Conservation (phyloP, 2,329 filamentous ascomycete species). For the Dactylellina leptospora region DNA sequence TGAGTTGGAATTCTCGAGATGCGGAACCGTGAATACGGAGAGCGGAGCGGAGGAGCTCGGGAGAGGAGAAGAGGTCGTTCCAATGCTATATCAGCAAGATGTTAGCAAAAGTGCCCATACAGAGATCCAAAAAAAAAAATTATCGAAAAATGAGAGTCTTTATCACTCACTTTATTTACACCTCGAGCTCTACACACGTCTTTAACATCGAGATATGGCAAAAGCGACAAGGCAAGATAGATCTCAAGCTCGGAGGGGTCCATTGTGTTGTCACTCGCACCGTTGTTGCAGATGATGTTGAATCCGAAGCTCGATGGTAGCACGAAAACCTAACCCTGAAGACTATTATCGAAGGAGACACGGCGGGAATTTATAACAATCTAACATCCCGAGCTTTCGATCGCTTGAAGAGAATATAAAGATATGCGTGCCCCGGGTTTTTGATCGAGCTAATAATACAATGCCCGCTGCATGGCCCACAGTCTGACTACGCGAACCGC, state of each 20-base stretch:
- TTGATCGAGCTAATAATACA: no score
- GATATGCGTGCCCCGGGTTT: background rate
- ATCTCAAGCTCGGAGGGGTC: constrained; percentile 42
- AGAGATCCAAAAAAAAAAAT: background rate
- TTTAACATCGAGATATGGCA: constrained; percentile 38
- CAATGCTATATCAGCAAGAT: constrained; percentile 23
- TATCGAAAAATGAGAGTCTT: background rate
- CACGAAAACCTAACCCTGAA: background rate
- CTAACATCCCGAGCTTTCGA: background rate
- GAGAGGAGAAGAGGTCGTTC: constrained; percentile 46
- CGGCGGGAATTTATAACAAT: constrained; percentile 11
- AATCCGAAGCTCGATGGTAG: background rate
- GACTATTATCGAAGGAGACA: background rate
- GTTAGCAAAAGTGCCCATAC: constrained; percentile 3
- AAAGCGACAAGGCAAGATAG: constrained; percentile 37
- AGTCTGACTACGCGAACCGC: constrained; percentile 2
- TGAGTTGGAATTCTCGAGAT: constrained; percentile 45
- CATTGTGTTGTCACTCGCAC: constrained; percentile 18
- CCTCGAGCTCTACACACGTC: constrained; percentile 37
- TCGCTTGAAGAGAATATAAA: background rate
- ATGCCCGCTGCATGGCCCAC: background rate
- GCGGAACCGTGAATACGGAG: constrained; percentile 48
- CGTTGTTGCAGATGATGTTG: constrained; percentile 20
- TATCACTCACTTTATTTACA: constrained; percentile 39
- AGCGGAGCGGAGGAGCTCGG: constrained; percentile 46